Evolutionary conservation across 2,329 filamentous ascomycete genomes (phyloP).

Genomic region (Diaporthe eres): DNA sequence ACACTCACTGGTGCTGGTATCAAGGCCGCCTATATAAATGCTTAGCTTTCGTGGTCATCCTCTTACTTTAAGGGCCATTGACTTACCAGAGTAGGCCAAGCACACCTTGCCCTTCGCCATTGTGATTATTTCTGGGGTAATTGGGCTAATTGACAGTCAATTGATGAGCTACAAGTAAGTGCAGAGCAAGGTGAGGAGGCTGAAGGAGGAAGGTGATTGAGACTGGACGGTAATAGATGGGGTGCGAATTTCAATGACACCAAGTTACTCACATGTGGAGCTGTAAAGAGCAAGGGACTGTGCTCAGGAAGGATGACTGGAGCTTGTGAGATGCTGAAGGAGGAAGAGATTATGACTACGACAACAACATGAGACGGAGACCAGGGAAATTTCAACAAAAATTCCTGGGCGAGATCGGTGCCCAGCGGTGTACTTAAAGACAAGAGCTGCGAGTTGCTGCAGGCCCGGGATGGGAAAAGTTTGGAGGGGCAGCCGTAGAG

Average conservation of each 20-base stretch:
- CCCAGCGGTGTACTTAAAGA: slow-evolving; percentile 27
- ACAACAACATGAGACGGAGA: slow-evolving; percentile 34
- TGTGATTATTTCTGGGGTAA: slow-evolving; percentile 16
- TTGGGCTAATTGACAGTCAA: slow-evolving; percentile 35
- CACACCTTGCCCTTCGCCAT: slow-evolving; percentile 43
- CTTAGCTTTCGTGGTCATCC: slow-evolving; percentile 18
- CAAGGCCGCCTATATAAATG: slow-evolving; percentile 39
- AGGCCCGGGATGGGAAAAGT: slow-evolving; percentile 32
- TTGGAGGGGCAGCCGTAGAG: slow-evolving; percentile 34
- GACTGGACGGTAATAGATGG: not conserved
- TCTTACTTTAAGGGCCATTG: not conserved
- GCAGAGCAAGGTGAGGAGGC: not conserved
- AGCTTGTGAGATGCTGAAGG: slow-evolving; percentile 10
- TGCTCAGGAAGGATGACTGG: slow-evolving; percentile 7
- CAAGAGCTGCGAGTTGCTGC: slow-evolving; percentile 25
- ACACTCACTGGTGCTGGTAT: slow-evolving; percentile 43
- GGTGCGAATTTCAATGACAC: not conserved
- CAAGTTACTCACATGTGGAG: slow-evolving; percentile 37
- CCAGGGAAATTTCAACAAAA: slow-evolving; percentile 37
- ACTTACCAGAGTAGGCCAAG: slow-evolving; percentile 42
- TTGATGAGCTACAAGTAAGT: slow-evolving; percentile 17
- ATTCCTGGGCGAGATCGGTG: slow-evolving; percentile 41
- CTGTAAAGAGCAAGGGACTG: slow-evolving; percentile 24
- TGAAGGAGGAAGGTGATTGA: not conserved
- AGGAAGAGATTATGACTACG: slow-evolving; percentile 28